Base-by-base conservation (phyloP, 495 filamentous ascomycete genomes). In the Viridothelium virens region DNA sequence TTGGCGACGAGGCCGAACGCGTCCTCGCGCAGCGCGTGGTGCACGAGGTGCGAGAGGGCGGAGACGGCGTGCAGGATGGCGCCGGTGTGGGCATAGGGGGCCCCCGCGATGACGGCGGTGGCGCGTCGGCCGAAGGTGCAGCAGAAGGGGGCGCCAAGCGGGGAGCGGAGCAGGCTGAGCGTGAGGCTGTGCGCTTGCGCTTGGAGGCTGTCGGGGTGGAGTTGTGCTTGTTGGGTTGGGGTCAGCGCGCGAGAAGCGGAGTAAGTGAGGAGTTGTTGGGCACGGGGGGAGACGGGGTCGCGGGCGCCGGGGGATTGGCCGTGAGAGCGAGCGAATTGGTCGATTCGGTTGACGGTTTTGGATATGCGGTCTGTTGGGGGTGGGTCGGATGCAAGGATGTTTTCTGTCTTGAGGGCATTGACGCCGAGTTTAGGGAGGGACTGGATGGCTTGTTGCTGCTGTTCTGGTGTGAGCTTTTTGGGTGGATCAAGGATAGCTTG, bases 1-100 rank as follows among this genome's bases (percentile, higher is more conserved):
- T 84, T 81, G 63, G 93, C 86, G 48, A 96, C 94, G 70, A 89
- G 87, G 36, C 94, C 94, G 70, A 85, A 95, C n/a, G 80, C 80
- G 74, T 99, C 94, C 77, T 99, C 94, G 10, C 78, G 77, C 38
- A 97, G 77, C 74, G 87, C 91, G 48, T 81, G 80, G n/a, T 88
- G 81, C 16, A 88, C 82, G 6, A 99, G 81, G 46, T 77, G 79
- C 10, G 84, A 83, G 47, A 97, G 77, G 1, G 87, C 84, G 65
- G 86, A 84, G 41, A 87, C 82, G 7, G 91, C 89, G 72, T 92
- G 86, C 62, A 89, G 72, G 67, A 92, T 86, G 25, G 85, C 73
- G 63, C 80, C 83, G 1, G 86, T 74, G 71, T 86, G 84, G 16
- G 86, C 85, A 66, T 86, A 83, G 0, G 91, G 91, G 5, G 79